Conservation (phyloP, 495 filamentous ascomycete species). For the Hypomontagnella submonticulosa region DNA sequence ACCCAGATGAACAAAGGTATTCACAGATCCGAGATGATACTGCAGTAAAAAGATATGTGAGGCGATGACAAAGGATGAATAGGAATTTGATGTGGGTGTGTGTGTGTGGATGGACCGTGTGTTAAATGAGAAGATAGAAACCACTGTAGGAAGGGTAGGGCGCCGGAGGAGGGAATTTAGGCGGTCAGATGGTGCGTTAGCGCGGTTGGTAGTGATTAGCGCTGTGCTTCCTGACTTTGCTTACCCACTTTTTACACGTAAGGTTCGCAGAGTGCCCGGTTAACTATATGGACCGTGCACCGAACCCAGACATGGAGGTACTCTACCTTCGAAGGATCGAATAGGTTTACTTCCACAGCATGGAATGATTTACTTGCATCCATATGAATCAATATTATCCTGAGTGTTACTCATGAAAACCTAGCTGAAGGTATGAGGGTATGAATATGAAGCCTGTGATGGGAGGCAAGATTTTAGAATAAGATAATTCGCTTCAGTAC, state of each 20-base stretch:
- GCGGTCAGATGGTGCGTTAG: slow-evolving; percentile 1
- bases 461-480: too few relatives aligned
- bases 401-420: too few relatives aligned
- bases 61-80: slow-evolving; percentile 13
- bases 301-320: too few relatives aligned
- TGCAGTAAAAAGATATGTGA: slow-evolving; percentile 15
- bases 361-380: too few relatives aligned
- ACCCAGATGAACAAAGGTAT: slow-evolving; percentile 18
- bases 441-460: too few relatives aligned
- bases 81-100: background rate
- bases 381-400: too few relatives aligned
- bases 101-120: slow-evolving; percentile 1
- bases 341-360: too few relatives aligned
- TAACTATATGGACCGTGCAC: background rate
- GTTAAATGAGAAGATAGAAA: slow-evolving; percentile 7
- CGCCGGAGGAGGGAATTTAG: slow-evolving; percentile 1
- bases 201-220: background rate
- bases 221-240: background rate
- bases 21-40: slow-evolving; percentile 7
- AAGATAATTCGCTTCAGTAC: too few relatives aligned
- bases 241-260: background rate
- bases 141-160: background rate
- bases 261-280: background rate
- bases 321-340: too few relatives aligned
- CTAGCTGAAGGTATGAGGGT: too few relatives aligned